Evolutionary conservation across 768 basidiomycete genomes (phyloP).

Genomic region (Psilocybe azurescens): DNA sequence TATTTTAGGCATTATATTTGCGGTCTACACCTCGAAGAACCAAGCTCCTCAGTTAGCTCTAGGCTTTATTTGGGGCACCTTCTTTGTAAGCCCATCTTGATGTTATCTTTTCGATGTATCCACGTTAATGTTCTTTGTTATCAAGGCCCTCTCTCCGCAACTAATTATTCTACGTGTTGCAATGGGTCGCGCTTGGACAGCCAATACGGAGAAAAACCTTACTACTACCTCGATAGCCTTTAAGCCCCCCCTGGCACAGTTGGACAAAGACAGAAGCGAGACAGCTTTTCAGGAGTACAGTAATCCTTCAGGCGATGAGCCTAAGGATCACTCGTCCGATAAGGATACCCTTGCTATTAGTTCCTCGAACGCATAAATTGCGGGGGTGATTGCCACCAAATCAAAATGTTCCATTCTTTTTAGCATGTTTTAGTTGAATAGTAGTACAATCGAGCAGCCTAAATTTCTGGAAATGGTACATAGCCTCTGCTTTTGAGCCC

Average conservation of each 20-base stretch:
- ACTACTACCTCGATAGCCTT: background rate
- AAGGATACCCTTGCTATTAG: background rate
- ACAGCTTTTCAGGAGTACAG: background rate
- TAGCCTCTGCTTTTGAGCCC: too few species aligned
- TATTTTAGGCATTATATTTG: constrained; percentile 5
- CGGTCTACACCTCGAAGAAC: background rate
- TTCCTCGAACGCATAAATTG: background rate
- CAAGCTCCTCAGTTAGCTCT: background rate
- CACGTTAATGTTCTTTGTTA: background rate
- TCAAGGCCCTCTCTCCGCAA: constrained; percentile 12
- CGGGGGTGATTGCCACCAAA: too few species aligned
- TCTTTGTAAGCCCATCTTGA: background rate
- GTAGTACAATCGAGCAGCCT: too few species aligned
- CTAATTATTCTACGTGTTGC: constrained; percentile 11
- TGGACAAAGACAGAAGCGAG: background rate
- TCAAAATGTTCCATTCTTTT: too few species aligned
- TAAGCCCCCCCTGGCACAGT: background rate
- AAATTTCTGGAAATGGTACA: too few species aligned
- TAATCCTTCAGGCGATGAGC: background rate
- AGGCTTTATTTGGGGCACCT: constrained; percentile 2
- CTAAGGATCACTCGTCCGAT: background rate
- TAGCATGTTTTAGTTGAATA: too few species aligned
- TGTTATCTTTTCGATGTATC: background rate
- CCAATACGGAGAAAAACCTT: background rate
- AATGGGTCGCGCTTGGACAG: constrained; percentile 6